phyloP scores from a whole-genome alignment of 192 early-diverging fungal species.

The Entomortierella beljakovae region DNA sequence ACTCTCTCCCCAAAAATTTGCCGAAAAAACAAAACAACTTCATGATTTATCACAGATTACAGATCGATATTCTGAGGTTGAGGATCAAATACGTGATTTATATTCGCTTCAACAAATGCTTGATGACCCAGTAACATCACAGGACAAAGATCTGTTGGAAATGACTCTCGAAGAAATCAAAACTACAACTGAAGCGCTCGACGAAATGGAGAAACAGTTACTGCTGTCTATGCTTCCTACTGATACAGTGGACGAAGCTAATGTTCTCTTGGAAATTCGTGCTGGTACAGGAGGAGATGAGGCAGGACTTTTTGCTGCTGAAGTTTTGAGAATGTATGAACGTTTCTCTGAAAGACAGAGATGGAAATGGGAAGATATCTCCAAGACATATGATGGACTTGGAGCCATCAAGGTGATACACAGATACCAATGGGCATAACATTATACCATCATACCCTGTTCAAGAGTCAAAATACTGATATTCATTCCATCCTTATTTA shows the following conservation, averaged over 20 bases:
- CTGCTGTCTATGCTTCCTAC: slow-evolving; percentile 71
- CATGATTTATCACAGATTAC: slow-evolving; percentile 47
- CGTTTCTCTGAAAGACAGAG: slow-evolving; percentile 66
- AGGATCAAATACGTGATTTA: slow-evolving; percentile 23
- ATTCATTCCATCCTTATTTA: too few relatives aligned
- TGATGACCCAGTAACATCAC: slow-evolving; percentile 32
- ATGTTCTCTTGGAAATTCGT: slow-evolving; percentile 80
- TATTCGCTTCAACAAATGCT: slow-evolving; percentile 45
- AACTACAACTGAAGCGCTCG: slow-evolving; percentile 50
- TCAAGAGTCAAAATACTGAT: too few relatives aligned
- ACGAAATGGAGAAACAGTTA: slow-evolving; percentile 64
- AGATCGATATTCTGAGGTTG: slow-evolving; percentile 29
- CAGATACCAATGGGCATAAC: too few relatives aligned
- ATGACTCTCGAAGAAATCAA: slow-evolving; percentile 74
- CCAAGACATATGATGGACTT: slow-evolving; percentile 58
- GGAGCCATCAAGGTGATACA: slow-evolving; percentile 65
- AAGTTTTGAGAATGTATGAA: slow-evolving; percentile 83
- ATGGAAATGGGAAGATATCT: slow-evolving; percentile 74
- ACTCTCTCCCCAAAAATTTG: slow-evolving; percentile 31
- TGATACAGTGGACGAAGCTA: slow-evolving; percentile 75
- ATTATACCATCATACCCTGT: too few relatives aligned
- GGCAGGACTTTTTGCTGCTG: slow-evolving; percentile 77
- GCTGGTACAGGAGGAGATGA: slow-evolving; percentile 86
- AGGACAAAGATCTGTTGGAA: slow-evolving; percentile 63
- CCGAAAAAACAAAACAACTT: slow-evolving; percentile 47